A percentile compares a stretch with the other conserved stretches of the same genome.
Evolutionary conservation across 345 rosid species (phyloP).

Genomic region (Brassica rapa): DNA sequence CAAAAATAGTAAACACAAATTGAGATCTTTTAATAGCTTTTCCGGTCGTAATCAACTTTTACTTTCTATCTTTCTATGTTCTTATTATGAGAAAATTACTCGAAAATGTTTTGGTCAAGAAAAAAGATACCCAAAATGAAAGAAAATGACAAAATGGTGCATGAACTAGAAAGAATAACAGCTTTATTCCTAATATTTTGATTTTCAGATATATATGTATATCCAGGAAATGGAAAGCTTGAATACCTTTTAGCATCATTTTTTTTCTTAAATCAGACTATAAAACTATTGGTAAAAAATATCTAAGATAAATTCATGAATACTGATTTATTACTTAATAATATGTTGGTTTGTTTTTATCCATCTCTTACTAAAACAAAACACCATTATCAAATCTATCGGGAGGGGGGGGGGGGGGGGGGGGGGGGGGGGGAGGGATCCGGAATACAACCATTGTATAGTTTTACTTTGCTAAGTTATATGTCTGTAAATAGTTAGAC

Average conservation of each 20-base stretch:
- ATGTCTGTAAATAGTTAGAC: not conserved
- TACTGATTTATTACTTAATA: conserved; percentile 5
- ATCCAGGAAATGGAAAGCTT: conserved; percentile 1
- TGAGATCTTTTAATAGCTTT: not conserved
- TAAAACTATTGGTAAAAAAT: conserved; percentile 3
- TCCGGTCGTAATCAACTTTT: conserved; percentile 1
- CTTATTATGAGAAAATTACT: not conserved
- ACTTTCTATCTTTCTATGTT: conserved; percentile 6
- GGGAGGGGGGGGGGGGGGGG: not conserved
- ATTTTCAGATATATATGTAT: conserved; percentile 14
- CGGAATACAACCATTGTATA: not conserved
- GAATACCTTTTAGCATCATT: conserved; percentile 11
- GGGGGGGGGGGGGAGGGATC: not conserved
- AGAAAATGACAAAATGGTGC: conserved; percentile 11
- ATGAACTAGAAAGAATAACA: conserved; percentile 16
- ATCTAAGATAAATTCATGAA: conserved; percentile 22
- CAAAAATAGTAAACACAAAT: not conserved
- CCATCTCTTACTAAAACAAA: not conserved
- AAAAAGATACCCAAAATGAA: conserved; percentile 11
- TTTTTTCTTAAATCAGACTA: conserved; percentile 18
- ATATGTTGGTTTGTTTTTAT: not conserved
- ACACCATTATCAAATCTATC: not conserved
- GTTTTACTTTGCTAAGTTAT: conserved; percentile 1
- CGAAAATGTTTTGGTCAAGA: not conserved
- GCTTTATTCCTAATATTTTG: not conserved